Evolutionary conservation across 2,329 filamentous ascomycete genomes (phyloP).

Genomic region (Emydomyces testavorans): DNA sequence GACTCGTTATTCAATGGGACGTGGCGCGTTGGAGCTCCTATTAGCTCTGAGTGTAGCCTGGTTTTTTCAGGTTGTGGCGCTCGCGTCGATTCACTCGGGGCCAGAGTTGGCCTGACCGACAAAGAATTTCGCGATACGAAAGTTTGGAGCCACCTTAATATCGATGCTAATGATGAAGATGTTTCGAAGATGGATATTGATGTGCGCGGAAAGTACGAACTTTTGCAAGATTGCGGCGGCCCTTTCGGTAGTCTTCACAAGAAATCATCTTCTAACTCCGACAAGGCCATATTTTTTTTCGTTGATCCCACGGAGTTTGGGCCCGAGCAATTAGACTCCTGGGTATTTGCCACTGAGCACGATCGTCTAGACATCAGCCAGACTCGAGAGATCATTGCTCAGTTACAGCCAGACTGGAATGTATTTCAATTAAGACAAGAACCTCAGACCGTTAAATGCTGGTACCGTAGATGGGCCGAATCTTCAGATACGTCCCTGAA

Average conservation of each 20-base stretch:
- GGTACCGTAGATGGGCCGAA: slow-evolving; percentile 24
- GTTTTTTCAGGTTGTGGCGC: slow-evolving; percentile 27
- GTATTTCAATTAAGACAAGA: slow-evolving; percentile 23
- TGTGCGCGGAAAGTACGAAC: slow-evolving; percentile 42
- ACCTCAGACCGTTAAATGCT: slow-evolving; percentile 21
- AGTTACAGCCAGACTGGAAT: slow-evolving; percentile 38
- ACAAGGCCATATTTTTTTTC: slow-evolving; percentile 43
- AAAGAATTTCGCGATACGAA: slow-evolving; percentile 31
- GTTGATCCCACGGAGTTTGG: slow-evolving; percentile 45
- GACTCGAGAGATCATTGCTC: slow-evolving; percentile 37
- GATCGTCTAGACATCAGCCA: slow-evolving; percentile 38
- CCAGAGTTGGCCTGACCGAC: slow-evolving; percentile 31
- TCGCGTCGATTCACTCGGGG: slow-evolving; percentile 30
- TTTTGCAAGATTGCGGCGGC: slow-evolving; percentile 47
- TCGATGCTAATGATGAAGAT: slow-evolving; percentile 28
- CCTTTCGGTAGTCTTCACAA: slow-evolving; percentile 46
- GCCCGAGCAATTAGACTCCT: slow-evolving; percentile 39
- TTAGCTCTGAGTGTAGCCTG: slow-evolving; percentile 28
- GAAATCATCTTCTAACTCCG: slow-evolving; percentile 19
- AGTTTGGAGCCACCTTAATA: slow-evolving; percentile 35
- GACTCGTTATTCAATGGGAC: slow-evolving; percentile 29
- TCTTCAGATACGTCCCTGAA: slow-evolving; percentile 19
- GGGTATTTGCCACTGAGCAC: slow-evolving; percentile 46
- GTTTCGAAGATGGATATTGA: slow-evolving; percentile 25
- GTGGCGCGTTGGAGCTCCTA: slow-evolving; percentile 38